Percentiles rank a stretch among this genome's conserved stretches.
Conservation (phyloP, 1,284 basidiomycete species). For the Ustilago shanxiensis region DNA sequence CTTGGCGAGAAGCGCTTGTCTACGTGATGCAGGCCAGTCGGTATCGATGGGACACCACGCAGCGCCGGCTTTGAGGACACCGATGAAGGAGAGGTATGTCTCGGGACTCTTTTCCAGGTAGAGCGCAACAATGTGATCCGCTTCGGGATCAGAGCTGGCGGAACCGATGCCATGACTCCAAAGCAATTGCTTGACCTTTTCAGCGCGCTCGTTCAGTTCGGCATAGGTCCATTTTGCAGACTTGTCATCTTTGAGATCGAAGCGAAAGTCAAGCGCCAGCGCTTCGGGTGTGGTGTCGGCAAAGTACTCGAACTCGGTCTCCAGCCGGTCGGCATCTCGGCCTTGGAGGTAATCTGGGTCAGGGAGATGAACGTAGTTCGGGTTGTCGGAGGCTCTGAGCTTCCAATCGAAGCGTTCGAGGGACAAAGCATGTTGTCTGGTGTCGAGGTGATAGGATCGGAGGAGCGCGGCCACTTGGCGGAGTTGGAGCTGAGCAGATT, state of each 20-base stretch:
- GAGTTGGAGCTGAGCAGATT: conserved; percentile 54
- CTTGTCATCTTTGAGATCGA: conserved; percentile 34
- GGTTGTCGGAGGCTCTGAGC: conserved; percentile 54
- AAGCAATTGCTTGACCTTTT: conserved; percentile 51
- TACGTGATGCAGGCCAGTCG: conserved; percentile 66
- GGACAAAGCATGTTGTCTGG: conserved; percentile 35
- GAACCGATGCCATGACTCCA: conserved; percentile 54
- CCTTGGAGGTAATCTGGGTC: conserved; percentile 31
- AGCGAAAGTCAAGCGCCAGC: conserved; percentile 62
- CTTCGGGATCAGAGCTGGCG: conserved; percentile 24
- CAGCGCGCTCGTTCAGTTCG: conserved; percentile 57
- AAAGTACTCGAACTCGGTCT: conserved; percentile 59
- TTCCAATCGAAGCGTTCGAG: conserved; percentile 43
- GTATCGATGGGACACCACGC: conserved; percentile 71
- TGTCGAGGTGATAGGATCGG: conserved; percentile 30
- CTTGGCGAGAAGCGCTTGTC: conserved; percentile 68
- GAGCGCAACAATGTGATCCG: conserved; percentile 61
- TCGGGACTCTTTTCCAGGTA: conserved; percentile 64
- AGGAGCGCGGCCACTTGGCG: conserved; percentile 50
- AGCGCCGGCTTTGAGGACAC: conserved; percentile 67
- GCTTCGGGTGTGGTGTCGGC: conserved; percentile 42
- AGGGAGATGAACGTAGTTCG: conserved; percentile 36
- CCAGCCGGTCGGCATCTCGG: conserved; percentile 46
- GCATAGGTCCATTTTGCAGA: conserved; percentile 56
- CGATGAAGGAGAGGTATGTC: conserved; percentile 64